Percentiles rank a stretch among this genome's conserved stretches.
These are phyloP conservation scores for Nakazawaea holstii DNA, from an alignment of 805 yeast genomes.

Conservation along the genomic window DNA sequence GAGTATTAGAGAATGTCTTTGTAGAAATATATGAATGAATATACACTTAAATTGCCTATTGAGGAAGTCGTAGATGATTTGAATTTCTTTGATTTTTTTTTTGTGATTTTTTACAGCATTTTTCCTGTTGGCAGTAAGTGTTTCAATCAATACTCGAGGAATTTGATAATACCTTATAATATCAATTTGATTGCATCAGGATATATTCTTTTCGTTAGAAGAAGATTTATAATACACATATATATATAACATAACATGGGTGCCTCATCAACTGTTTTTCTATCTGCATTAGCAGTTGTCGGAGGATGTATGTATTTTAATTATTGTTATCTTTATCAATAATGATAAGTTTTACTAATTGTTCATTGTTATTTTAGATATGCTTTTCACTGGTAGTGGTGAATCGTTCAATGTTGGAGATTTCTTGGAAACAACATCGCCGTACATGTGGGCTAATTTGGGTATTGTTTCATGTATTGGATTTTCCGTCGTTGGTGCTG, in stretches of 20 bases:
- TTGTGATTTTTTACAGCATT: not conserved
- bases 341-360: constrained; percentile 1
- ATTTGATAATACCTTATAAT: too few relatives aligned
- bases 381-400: constrained; percentile 89
- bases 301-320: constrained; percentile 30
- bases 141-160: too few relatives aligned
- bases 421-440: constrained; percentile 79
- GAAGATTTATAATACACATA: not conserved
- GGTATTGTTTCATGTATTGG: constrained; percentile 93
- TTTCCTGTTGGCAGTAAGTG: not conserved
- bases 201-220: not conserved
- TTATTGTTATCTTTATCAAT: not conserved
- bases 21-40: not conserved
- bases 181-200: not conserved
- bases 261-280: constrained; percentile 20
- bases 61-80: not conserved
- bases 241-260: constrained; percentile 12
- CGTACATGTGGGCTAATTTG: constrained; percentile 93
- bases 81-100: not conserved
- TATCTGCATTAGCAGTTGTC: constrained; percentile 25
- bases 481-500: constrained; percentile 93
- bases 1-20: constrained; percentile 16
- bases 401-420: constrained; percentile 89
- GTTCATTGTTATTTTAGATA: constrained; percentile 25
- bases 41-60: not conserved